Conservation (phyloP, 805 yeast genomes). For the Clavispora fructus region DNA sequence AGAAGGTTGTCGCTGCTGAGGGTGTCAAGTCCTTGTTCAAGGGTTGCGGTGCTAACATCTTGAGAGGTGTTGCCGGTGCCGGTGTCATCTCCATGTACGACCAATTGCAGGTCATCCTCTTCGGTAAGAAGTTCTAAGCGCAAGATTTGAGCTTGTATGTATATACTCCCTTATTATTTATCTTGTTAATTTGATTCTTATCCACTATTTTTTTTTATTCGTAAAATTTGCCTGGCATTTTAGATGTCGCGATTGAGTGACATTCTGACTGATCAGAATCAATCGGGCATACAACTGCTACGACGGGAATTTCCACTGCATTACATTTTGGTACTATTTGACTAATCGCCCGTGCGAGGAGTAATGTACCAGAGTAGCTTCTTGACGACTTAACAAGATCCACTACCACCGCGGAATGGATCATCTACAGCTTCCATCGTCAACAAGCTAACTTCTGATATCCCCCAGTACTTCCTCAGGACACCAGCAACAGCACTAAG, state of each 20-base stretch:
- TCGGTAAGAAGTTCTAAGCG: conserved; percentile 82
- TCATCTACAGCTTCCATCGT: not conserved
- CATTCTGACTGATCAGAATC: not conserved
- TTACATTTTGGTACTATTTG: not conserved
- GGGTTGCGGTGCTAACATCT: conserved; percentile 99
- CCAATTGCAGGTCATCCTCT: conserved; percentile 89
- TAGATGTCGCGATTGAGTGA: too few relatives aligned
- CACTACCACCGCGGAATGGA: not conserved
- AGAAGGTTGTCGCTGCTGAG: conserved; percentile 89
- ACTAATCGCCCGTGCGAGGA: not conserved
- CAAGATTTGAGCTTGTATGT: conserved; percentile 14
- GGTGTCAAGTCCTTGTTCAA: conserved; percentile 91
- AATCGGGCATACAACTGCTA: not conserved
- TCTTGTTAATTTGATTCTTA: conserved; percentile 9
- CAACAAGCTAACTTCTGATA: not conserved
- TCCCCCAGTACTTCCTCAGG: not conserved
- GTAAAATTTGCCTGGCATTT: not conserved
- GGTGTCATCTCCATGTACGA: conserved; percentile 98
- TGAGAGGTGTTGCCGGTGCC: conserved; percentile 99
- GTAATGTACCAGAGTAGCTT: not conserved
- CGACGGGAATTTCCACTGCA: not conserved
- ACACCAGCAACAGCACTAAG: not conserved
- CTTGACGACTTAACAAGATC: not conserved
- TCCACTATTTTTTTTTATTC: not conserved
- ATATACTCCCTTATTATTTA: conserved; percentile 13